Conservation (phyloP, 2,329 filamentous ascomycete genomes). For the Stagonosporopsis vannaccii region DNA sequence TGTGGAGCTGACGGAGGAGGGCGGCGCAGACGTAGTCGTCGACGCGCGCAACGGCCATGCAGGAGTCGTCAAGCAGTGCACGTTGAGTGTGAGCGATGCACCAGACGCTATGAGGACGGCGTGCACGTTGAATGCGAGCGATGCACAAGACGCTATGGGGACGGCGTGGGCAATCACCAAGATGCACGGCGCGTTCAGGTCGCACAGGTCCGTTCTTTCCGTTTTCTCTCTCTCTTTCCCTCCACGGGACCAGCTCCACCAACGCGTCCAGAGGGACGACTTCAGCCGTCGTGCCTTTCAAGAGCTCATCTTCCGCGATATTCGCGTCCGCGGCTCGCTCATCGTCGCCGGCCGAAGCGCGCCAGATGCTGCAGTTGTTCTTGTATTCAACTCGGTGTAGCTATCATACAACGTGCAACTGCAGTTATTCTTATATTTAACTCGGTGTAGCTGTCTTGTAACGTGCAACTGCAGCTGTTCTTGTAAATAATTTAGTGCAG, state of each 20-base stretch:
- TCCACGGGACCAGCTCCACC: background rate
- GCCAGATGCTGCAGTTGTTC: slow-evolving; percentile 59
- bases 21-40: slow-evolving; percentile 61
- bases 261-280: background rate
- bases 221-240: background rate
- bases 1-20: slow-evolving; percentile 55
- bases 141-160: slow-evolving; percentile 59
- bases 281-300: slow-evolving; percentile 50
- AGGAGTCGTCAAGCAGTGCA: slow-evolving; percentile 58
- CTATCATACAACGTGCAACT: too few relatives aligned
- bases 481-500: too few relatives aligned
- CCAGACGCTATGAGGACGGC: slow-evolving; percentile 59
- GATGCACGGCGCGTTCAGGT: slow-evolving; percentile 68
- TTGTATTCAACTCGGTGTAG: too few relatives aligned
- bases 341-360: slow-evolving; percentile 55
- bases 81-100: slow-evolving; percentile 61
- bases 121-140: slow-evolving; percentile 62
- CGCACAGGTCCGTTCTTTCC: slow-evolving; percentile 59
- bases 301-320: slow-evolving; percentile 63
- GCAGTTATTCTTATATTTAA: too few relatives aligned
- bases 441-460: too few relatives aligned
- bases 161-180: slow-evolving; percentile 63
- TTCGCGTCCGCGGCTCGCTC: slow-evolving; percentile 58
- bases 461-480: too few relatives aligned
- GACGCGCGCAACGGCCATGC: slow-evolving; percentile 61